phyloP scores from a whole-genome alignment of 768 basidiomycete species.

The Royoungia palumana region DNA sequence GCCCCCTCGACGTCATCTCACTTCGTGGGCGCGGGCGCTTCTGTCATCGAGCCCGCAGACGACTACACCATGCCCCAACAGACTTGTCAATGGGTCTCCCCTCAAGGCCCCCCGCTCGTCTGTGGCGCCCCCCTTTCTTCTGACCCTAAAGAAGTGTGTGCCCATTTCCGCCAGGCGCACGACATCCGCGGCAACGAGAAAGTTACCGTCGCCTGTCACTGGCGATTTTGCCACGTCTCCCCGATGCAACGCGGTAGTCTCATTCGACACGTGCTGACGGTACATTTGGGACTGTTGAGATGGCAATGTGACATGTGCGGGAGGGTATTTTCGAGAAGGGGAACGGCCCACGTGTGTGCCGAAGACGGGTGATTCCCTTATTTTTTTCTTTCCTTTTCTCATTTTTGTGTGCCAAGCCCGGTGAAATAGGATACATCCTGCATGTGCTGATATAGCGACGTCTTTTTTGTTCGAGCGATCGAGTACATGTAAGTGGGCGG shows the following conservation, averaged over 20 bases:
- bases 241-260: constrained; percentile 23
- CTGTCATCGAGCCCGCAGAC: not conserved
- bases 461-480: too few relatives aligned
- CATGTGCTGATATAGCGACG: too few relatives aligned
- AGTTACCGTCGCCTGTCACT: constrained; percentile 5
- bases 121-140: constrained; percentile 5
- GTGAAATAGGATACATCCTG: too few relatives aligned
- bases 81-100: constrained; percentile 12
- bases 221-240: constrained; percentile 8
- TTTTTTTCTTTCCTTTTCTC: not conserved
- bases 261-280: constrained; percentile 14
- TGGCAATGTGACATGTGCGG: constrained; percentile 16
- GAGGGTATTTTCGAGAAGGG: constrained; percentile 16
- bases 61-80: not conserved
- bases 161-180: constrained; percentile 13
- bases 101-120: not conserved
- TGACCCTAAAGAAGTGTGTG: constrained; percentile 2
- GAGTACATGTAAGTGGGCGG: too few relatives aligned
- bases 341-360: constrained; percentile 9
- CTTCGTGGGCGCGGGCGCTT: too few relatives aligned
- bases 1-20: not conserved
- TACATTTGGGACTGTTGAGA: constrained; percentile 13
- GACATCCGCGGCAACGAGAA: constrained; percentile 18
- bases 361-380: not conserved
- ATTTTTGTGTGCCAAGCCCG: too few relatives aligned